Conservation (phyloP, 2,329 filamentous ascomycete species). For the Fusarium sp. region DNA sequence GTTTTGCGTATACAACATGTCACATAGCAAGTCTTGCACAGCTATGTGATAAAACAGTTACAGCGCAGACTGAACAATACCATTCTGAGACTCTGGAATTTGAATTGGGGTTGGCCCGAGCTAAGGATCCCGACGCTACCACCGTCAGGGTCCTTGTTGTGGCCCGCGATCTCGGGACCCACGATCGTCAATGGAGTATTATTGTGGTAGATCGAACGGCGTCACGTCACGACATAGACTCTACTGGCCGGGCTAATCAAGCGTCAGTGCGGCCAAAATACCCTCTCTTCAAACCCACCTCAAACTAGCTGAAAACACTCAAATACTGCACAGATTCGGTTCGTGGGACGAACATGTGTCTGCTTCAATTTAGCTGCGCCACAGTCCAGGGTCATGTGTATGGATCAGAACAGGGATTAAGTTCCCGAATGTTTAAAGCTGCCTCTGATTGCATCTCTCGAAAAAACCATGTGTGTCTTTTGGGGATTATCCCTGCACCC, state of each 20-base stretch:
- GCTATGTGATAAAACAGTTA: not conserved
- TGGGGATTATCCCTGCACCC: not conserved
- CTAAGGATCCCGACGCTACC: slow-evolving; percentile 36
- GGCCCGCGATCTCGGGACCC: slow-evolving; percentile 36
- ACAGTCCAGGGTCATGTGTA: slow-evolving; percentile 9
- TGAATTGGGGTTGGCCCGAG: not conserved
- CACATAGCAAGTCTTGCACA: not conserved
- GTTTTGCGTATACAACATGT: slow-evolving; percentile 10
- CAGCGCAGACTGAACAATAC: not conserved
- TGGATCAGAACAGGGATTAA: slow-evolving; percentile 17
- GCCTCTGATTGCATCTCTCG: slow-evolving; percentile 6
- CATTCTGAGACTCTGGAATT: not conserved
- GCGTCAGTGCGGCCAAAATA: not conserved
- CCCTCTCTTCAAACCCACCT: not conserved
- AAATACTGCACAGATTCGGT: not conserved
- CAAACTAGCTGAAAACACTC: not conserved
- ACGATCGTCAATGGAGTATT: slow-evolving; percentile 34
- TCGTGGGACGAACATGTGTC: not conserved
- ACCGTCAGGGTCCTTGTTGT: slow-evolving; percentile 37
- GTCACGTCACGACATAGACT: slow-evolving; percentile 1
- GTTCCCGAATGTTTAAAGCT: slow-evolving; percentile 3
- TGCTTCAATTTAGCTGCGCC: not conserved
- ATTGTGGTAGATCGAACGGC: slow-evolving; percentile 25
- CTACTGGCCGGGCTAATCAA: slow-evolving; percentile 1
- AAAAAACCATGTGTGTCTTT: not conserved